These are phyloP conservation scores for Phytopythium sindhum DNA, from an alignment of 352 stramenopile genomes.

Conservation along the genomic window DNA sequence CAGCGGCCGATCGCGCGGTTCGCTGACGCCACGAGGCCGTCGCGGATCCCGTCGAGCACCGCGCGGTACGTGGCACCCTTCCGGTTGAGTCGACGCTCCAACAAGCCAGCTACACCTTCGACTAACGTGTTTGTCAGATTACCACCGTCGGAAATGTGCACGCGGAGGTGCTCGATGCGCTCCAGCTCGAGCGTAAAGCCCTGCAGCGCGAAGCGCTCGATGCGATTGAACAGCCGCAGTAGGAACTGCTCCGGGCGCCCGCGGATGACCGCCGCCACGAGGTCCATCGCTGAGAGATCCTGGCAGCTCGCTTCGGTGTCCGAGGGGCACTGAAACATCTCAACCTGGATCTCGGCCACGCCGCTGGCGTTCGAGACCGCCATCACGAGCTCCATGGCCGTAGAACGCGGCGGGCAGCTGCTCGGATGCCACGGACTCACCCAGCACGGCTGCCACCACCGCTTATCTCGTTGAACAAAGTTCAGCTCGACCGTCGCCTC, in stretches of 20 bases:
- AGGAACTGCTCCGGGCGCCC: constrained; percentile 1
- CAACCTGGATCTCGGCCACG: neutral
- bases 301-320: neutral
- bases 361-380: constrained; percentile 1
- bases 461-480: constrained; percentile 3
- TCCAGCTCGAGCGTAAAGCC: neutral
- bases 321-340: constrained; percentile 1
- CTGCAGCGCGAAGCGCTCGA: neutral
- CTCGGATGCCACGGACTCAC: constrained; percentile 5
- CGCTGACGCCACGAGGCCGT: neutral
- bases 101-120: neutral
- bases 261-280: neutral
- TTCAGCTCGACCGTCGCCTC: neutral
- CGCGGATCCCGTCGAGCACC: neutral
- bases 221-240: neutral
- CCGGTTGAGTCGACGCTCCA: neutral
- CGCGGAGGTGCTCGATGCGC: neutral
- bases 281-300: constrained; percentile 3
- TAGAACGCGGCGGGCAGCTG: neutral
- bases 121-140: neutral
- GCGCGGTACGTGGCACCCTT: constrained; percentile 1
- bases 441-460: constrained; percentile 11
- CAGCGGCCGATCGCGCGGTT: constrained; percentile 5
- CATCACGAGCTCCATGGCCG: neutral
- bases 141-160: neutral